A percentile compares a stretch with the other conserved stretches of the same genome.
These are phyloP conservation scores for Isoetes engelmannii DNA, from an alignment of 83 land plant species.

Conservation along the genomic window DNA sequence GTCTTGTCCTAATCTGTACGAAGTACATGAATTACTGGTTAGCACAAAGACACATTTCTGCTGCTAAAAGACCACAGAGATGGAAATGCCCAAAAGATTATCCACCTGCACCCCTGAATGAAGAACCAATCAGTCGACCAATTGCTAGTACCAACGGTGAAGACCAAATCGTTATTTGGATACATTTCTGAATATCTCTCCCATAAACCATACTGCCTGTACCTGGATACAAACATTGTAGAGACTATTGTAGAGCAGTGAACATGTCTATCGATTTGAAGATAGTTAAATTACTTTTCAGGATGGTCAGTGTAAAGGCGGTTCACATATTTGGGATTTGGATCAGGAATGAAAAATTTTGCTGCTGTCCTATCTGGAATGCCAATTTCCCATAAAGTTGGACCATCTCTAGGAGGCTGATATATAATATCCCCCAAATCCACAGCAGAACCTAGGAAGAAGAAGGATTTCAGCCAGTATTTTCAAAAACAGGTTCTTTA, in stretches of 20 bases:
- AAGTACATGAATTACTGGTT: neutral
- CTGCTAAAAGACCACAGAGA: neutral
- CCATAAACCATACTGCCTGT: constrained; percentile 80
- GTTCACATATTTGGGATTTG: constrained; percentile 56
- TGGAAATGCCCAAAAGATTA: neutral
- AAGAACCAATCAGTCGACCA: constrained; percentile 68
- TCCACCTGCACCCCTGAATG: constrained; percentile 61
- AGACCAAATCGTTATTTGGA: constrained; percentile 49
- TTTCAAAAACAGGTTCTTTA: neutral
- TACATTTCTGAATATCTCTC: constrained; percentile 62
- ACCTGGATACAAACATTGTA: constrained; percentile 28
- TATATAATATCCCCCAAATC: constrained; percentile 49
- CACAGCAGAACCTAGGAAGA: constrained; percentile 33
- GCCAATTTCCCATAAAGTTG: constrained; percentile 72
- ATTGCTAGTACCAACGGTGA: constrained; percentile 47
- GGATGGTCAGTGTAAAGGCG: constrained; percentile 55
- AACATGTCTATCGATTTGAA: neutral
- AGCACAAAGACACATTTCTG: neutral
- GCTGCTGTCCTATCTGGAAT: constrained; percentile 74
- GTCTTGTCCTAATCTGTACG: constrained; percentile 24
- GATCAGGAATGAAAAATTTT: constrained; percentile 76
- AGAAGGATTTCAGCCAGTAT: neutral
- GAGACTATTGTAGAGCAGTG: neutral
- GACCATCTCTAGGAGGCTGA: constrained; percentile 59
- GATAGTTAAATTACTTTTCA: constrained; percentile 38